Evolutionary conservation across 2,329 filamentous ascomycete genomes (phyloP).

Genomic region (Aureobasidium sp.): DNA sequence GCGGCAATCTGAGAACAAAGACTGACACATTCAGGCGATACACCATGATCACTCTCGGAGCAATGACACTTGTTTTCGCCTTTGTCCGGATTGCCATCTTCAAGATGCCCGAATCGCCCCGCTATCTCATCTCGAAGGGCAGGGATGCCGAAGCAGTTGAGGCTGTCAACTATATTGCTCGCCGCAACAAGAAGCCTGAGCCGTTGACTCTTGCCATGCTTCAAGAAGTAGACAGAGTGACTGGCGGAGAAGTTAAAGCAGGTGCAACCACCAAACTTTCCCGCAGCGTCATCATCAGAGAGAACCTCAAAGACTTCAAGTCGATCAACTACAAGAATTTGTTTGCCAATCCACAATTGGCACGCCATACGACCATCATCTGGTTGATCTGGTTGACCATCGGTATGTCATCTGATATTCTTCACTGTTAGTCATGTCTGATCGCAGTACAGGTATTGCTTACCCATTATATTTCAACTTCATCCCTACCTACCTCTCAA

Average conservation of each 20-base stretch:
- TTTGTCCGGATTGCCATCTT: slow-evolving; percentile 66
- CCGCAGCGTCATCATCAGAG: background rate
- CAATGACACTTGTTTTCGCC: slow-evolving; percentile 63
- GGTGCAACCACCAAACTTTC: background rate
- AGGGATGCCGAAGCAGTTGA: slow-evolving; percentile 44
- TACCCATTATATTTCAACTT: slow-evolving; percentile 1
- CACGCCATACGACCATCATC: background rate
- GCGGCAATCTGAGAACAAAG: slow-evolving; percentile 60
- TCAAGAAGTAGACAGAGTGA: background rate
- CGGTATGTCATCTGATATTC: background rate
- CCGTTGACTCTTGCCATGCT: background rate
- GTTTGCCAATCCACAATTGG: background rate
- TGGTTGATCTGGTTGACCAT: background rate
- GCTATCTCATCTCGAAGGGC: slow-evolving; percentile 22
- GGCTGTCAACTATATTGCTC: slow-evolving; percentile 52
- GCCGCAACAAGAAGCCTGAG: background rate
- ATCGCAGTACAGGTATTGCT: background rate
- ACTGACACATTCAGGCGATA: background rate
- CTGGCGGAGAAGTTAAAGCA: background rate
- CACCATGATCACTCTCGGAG: background rate
- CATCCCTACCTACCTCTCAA: background rate
- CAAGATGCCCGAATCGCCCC: slow-evolving; percentile 22
- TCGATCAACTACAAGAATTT: background rate
- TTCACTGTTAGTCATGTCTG: background rate
- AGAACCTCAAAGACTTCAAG: background rate